Evolutionary conservation across 2,329 filamentous ascomycete species (phyloP).

Genomic region (Fusarium dlaminii): DNA sequence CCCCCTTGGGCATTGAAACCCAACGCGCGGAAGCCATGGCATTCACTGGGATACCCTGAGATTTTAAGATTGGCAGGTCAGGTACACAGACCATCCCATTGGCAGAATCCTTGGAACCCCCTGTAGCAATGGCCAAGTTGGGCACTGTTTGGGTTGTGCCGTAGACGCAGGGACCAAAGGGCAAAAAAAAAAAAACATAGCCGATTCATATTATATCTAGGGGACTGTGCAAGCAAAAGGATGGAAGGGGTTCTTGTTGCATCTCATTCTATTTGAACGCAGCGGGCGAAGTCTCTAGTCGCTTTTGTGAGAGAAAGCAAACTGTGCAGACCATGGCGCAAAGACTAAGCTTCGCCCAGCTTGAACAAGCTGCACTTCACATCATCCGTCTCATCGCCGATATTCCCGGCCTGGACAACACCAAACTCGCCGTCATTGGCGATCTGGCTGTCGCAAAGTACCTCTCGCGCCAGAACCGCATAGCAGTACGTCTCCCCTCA

Average conservation of each 20-base stretch:
- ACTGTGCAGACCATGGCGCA: conserved; percentile 32
- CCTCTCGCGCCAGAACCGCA: conserved; percentile 29
- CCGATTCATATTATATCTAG: conserved; percentile 19
- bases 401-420: conserved; percentile 43
- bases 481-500: conserved; percentile 18
- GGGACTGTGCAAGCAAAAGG: not conserved
- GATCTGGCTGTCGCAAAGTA: conserved; percentile 43
- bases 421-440: conserved; percentile 41
- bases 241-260: not conserved
- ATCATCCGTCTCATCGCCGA: conserved; percentile 82
- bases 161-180: not conserved
- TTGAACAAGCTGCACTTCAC: conserved; percentile 85
- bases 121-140: conserved; percentile 17
- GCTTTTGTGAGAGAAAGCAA: conserved; percentile 27
- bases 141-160: conserved; percentile 22
- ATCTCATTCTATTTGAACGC: not conserved
- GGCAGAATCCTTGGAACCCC: conserved; percentile 11
- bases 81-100: conserved; percentile 14
- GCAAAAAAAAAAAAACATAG: not conserved
- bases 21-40: conserved; percentile 1
- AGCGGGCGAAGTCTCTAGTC: conserved; percentile 33
- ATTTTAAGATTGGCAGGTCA: conserved; percentile 29
- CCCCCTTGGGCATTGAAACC: conserved; percentile 30
- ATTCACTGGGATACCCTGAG: conserved; percentile 30
- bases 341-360: conserved; percentile 41